Conservation (phyloP, 1,139 yeast genomes). For the Magnusiomyces sp. region DNA sequence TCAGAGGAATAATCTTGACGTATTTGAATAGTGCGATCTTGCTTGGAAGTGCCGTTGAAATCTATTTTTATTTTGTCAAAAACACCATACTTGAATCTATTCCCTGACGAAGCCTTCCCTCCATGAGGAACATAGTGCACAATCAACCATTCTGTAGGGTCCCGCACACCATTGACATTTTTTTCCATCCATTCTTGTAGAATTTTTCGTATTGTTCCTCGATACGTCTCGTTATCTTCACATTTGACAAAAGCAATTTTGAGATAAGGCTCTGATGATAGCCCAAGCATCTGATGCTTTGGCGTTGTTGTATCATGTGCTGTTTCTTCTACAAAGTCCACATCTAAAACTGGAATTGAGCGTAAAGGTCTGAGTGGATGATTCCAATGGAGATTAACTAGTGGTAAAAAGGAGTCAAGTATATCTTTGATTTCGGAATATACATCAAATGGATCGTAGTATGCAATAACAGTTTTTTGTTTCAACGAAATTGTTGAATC, state of each 20-base stretch:
- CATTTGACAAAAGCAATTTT: constrained; percentile 63
- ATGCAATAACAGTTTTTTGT: constrained; percentile 44
- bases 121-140: constrained; percentile 46
- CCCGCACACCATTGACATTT: constrained; percentile 38
- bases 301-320: constrained; percentile 31
- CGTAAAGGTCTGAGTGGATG: constrained; percentile 49
- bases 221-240: constrained; percentile 61
- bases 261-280: constrained; percentile 45
- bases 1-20: constrained; percentile 34
- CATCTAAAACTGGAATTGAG: constrained; percentile 57
- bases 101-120: constrained; percentile 30
- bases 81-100: constrained; percentile 46
- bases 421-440: constrained; percentile 48
- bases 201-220: constrained; percentile 66
- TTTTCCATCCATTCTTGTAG: constrained; percentile 70
- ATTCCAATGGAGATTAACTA: constrained; percentile 77
- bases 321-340: constrained; percentile 57
- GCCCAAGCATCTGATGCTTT: constrained; percentile 37
- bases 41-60: constrained; percentile 40
- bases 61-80: constrained; percentile 61
- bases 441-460: constrained; percentile 78
- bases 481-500: not conserved
- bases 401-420: constrained; percentile 48
- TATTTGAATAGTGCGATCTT: constrained; percentile 33
- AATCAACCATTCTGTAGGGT: constrained; percentile 58